Base-by-base conservation (phyloP, 192 early-diverging fungal genomes). In the Gamsiella multidivaricata region DNA sequence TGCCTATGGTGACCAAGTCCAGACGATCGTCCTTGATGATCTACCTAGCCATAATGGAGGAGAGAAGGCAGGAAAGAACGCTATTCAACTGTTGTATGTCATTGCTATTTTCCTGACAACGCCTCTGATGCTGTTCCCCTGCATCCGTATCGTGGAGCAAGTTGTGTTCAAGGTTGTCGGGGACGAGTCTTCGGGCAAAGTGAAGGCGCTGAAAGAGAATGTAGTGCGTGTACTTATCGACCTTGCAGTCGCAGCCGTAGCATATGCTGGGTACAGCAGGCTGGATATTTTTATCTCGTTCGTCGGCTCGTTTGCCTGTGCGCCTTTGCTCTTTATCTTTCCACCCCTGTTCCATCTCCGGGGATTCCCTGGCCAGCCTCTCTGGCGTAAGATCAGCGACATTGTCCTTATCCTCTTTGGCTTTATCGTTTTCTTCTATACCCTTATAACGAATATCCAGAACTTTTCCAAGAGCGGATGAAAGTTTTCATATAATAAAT, bases 221-320 rank as follows among this genome's bases (percentile, higher is more conserved):
- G 31, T 82, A 54, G 89, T 92, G 70, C 87, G 96, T 20, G 74
- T 88, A 10, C 32, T 84, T 32, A 82, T 95, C 61, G 90, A 93
- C 11, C 54, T 86, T 28, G 69, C 88, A 18, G 85, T 93, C 17
- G 91, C 87, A 3, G 43, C 82, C 22, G 85, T 95, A 12, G 92
- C 94, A n/a, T 91, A 89, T 68, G 80, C 87, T 26, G 94, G 94
- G 14, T 87, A 88, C 17, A 85, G 84, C 59, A 87, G 93, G 69
- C 81, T 97, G 15, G 94, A 97, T 80, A 93, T 94, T 65, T 92
- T 95, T 73, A 94, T 97, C 37, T 88, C 90, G 39, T 88, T 97
- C 33, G 89, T 97, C n/a, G 94, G 96, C 1, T 94, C 91, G 57
- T 85, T 94, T 66, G 91, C 93, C 6, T 92, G 87, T 54, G 85